Percentiles rank a stretch among this genome's conserved stretches.
Conservation (phyloP, 768 basidiomycete genomes). For the Hygrocybe punicea region DNA sequence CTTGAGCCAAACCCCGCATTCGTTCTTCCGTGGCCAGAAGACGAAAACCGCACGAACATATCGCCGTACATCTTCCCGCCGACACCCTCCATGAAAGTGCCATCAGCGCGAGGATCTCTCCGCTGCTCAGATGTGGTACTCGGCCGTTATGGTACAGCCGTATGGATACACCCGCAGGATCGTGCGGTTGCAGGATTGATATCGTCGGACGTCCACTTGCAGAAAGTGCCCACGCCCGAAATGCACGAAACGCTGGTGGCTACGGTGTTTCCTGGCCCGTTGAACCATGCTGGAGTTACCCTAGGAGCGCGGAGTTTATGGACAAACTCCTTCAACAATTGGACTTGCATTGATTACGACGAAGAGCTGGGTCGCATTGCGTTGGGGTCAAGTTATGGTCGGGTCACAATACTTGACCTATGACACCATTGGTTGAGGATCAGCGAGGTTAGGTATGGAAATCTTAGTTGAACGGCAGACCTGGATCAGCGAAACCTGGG, state of each 20-base stretch:
- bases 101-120: constrained; percentile 48
- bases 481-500: too few species aligned
- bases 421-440: constrained; percentile 11
- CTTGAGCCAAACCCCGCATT: constrained; percentile 39
- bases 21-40: constrained; percentile 4
- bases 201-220: constrained; percentile 12
- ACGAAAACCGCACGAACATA: constrained; percentile 1
- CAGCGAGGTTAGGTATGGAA: too few species aligned
- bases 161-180: constrained; percentile 60
- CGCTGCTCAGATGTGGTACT: constrained; percentile 53
- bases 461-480: too few species aligned
- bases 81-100: constrained; percentile 29
- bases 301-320: constrained; percentile 16
- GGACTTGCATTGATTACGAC: constrained; percentile 62
- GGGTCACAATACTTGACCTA: constrained; percentile 42
- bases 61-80: constrained; percentile 52
- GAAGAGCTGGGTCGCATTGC: constrained; percentile 53
- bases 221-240: constrained; percentile 13
- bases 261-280: constrained; percentile 50
- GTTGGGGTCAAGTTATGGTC: constrained; percentile 49
- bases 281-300: constrained; percentile 19
- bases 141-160: constrained; percentile 54
- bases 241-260: constrained; percentile 43
- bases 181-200: constrained; percentile 40
- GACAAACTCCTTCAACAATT: constrained; percentile 38